Conservation (phyloP, 2,329 filamentous ascomycete species). For the Cladosporium sp. region DNA sequence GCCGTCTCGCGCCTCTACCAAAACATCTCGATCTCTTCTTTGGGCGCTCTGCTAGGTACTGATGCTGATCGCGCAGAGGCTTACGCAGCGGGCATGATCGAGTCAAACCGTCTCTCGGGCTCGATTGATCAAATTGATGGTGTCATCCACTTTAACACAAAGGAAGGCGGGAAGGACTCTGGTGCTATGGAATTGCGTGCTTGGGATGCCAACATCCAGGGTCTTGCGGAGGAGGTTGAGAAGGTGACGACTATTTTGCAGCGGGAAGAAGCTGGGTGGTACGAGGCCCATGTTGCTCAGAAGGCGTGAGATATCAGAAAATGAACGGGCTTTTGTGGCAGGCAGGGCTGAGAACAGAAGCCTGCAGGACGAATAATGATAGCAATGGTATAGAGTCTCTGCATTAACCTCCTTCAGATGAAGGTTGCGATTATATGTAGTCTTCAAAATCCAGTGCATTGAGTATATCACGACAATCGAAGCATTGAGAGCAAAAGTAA, state of each 20-base stretch:
- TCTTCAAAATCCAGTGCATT: too few relatives aligned
- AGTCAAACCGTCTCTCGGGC: slow-evolving; percentile 82
- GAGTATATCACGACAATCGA: too few relatives aligned
- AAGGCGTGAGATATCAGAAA: slow-evolving; percentile 8
- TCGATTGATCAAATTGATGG: slow-evolving; percentile 92
- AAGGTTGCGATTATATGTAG: too few relatives aligned
- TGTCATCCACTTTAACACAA: slow-evolving; percentile 81
- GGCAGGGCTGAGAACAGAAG: too few relatives aligned
- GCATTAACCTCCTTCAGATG: too few relatives aligned
- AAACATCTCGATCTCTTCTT: slow-evolving; percentile 56
- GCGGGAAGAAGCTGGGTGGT: slow-evolving; percentile 65
- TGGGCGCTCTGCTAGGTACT: slow-evolving; percentile 74
- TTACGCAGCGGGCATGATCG: slow-evolving; percentile 92
- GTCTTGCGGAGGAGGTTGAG: slow-evolving; percentile 84
- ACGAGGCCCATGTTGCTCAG: slow-evolving; percentile 40
- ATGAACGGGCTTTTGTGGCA: too few relatives aligned
- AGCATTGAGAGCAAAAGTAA: too few relatives aligned
- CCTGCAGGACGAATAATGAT: too few relatives aligned
- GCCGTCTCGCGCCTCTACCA: slow-evolving; percentile 63
- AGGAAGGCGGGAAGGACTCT: slow-evolving; percentile 33
- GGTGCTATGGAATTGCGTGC: slow-evolving; percentile 66
- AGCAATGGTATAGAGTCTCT: too few relatives aligned
- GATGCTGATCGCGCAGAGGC: slow-evolving; percentile 79
- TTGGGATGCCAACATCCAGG: slow-evolving; percentile 88
- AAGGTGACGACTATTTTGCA: slow-evolving; percentile 77